Base-by-base conservation (phyloP, 1,284 basidiomycete genomes). In the Polyporus tsugae region DNA sequence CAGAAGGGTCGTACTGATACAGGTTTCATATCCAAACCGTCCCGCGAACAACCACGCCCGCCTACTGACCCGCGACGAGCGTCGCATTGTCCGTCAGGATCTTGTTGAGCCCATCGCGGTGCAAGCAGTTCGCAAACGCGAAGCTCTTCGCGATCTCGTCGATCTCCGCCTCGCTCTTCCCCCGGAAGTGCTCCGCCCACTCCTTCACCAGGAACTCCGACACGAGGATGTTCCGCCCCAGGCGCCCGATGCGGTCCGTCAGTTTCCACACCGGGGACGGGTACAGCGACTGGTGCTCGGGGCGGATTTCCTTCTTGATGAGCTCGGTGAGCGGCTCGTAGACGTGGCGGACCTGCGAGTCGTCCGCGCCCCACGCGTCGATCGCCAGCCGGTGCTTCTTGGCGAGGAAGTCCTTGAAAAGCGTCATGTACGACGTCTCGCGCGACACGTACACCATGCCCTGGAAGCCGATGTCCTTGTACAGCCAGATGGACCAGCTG, bases 291-390 rank as follows among this genome's bases (percentile, higher is more conserved):
- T 80, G 85, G 75, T 82, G 79, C 71, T 80, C 78, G 58, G 71
- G 72, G 58, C 74, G 72, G 1, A 89, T 80, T 66, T 87, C 84
- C 44, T 84, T 73, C 64, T 80, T 75, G 70, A 91, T 79, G 79
- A 88, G 87, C 52, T 87, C 78, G 62, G 85, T 80, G 66, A 91
- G 81, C 0, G 90, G 90, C 41, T 86, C 77, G 78, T 91, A 92
- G 39, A 88, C 79, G 70, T 85, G 80, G 68, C 84, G 83, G 67
- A 92, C 86, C 53, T 81, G 73, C 69, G 79, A 81, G 74, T 87
- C 85, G 72, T 89, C 87, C 46, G 87, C 86, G 29, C 90, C 91
- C 90, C 90, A 92, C 4, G 88, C 85, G 74, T 92, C 90, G 25
- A 86, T 82, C 0, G 89, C 90, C 36, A 91, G 83, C 22, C 83